phyloP scores from a whole-genome alignment of 1,284 basidiomycete species.

The Earliella scabrosa region DNA sequence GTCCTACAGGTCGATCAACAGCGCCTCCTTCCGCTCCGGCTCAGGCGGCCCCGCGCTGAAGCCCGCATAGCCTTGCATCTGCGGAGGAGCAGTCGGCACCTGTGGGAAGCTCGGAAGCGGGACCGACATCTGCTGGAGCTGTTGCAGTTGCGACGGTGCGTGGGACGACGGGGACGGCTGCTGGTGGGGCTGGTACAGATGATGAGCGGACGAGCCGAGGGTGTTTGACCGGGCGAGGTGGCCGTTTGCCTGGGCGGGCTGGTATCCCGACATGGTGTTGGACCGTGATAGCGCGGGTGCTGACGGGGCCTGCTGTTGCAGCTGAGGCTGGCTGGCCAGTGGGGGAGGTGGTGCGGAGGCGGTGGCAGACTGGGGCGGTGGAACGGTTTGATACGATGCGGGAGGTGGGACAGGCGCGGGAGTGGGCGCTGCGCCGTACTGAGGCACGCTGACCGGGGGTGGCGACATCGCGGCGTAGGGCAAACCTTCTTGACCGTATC shows the following conservation, averaged over 20 bases:
- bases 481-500: constrained; percentile 14
- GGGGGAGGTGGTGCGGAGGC: constrained; percentile 17
- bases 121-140: constrained; percentile 36
- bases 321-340: constrained; percentile 12
- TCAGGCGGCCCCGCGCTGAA: constrained; percentile 53
- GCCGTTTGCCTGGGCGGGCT: constrained; percentile 7
- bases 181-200: too few relatives aligned
- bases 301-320: constrained; percentile 21
- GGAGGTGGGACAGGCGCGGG: constrained; percentile 18
- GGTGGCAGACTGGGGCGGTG: constrained; percentile 17
- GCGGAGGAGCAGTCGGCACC: constrained; percentile 68
- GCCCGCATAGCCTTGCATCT: constrained; percentile 50
- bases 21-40: constrained; percentile 79
- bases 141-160: constrained; percentile 38
- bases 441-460: constrained; percentile 33
- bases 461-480: constrained; percentile 24
- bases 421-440: constrained; percentile 24
- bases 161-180: constrained; percentile 26
- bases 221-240: constrained; percentile 31
- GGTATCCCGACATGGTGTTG: constrained; percentile 43
- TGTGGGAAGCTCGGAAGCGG: constrained; percentile 69
- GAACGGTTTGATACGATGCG: constrained; percentile 20
- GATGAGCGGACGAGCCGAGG: too few relatives aligned
- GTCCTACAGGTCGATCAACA: constrained; percentile 75
- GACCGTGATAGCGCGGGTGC: constrained; percentile 40